Percentiles rank a stretch among this genome's conserved stretches.
phyloP scores from a whole-genome alignment of 345 rosid species.

The Acer yangbiense region DNA sequence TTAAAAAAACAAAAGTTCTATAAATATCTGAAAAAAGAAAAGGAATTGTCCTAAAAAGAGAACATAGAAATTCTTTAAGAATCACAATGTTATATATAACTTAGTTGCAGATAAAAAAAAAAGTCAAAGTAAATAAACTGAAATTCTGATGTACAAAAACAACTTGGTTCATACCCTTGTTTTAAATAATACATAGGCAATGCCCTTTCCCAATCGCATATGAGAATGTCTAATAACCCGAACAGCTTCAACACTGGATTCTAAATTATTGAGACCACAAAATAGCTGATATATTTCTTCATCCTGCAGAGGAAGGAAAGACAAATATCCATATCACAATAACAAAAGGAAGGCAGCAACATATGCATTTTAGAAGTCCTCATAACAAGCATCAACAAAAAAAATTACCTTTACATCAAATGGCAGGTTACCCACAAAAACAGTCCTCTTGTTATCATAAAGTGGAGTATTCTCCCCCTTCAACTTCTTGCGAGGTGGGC shows the following conservation, averaged over 20 bases:
- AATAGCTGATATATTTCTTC: conserved; percentile 92
- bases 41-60: neutral
- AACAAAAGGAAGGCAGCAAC: neutral
- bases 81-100: neutral
- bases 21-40: neutral
- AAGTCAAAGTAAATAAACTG: neutral
- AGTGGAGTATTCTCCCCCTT: conserved; percentile 57
- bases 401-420: conserved; percentile 85
- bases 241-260: conserved; percentile 80
- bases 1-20: neutral
- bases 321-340: neutral
- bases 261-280: conserved; percentile 55
- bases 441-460: conserved; percentile 83
- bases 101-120: neutral
- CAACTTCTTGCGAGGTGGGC: conserved; percentile 93
- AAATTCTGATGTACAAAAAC: neutral
- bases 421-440: conserved; percentile 94
- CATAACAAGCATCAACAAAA: neutral
- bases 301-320: conserved; percentile 48
- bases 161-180: conserved; percentile 59
- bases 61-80: neutral
- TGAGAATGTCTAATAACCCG: conserved; percentile 88
- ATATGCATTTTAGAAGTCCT: neutral
- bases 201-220: conserved; percentile 87
- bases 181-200: conserved; percentile 87